Evolutionary conservation across 225 moss, liverwort and hornwort species (phyloP), one percentile per base, ranked within the genome.

Genomic region (Bryum argenteum): DNA sequence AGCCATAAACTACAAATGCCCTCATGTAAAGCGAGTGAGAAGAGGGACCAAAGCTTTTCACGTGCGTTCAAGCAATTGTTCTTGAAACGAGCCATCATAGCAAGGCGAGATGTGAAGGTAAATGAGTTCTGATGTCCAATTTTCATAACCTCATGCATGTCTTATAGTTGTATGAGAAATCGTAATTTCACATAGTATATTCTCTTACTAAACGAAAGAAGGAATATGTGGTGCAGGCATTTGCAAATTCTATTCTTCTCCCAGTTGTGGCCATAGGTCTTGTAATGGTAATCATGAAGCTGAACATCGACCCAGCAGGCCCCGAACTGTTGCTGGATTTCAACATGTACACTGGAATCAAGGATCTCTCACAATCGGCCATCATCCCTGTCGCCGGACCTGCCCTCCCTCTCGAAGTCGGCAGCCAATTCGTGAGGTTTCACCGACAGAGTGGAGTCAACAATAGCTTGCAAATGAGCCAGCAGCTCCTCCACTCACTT

Each of bases 51-150:
- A 66, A 91, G 84, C 68, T 90, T 92, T 51, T 16, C 72, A 59
- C 82, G 81, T 61, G 90, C 93, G 18, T 96, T 89, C 68, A 77
- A 70, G 58, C 86, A 88, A 59, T 78, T 96, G 87, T 80, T 93
- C 61, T 71, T 87, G 77, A 96, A 96, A 77, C 87, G 96, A 22
- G 77, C 75, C 22, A 84, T 89, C 2, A 91, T 96, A 70, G 96
- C 96, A 73, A 88, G 87, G 61, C 91, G 96, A 33, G 96, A 96
- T 79, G 28, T 83, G 58, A 93, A 93, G 90, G 93, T 96, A 71
- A 71, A 11, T 54, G 13, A 43, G 6, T 43, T 68, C 44, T 37
- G 47, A 54, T 13, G 40, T 61, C 18, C 54, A 9, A 5, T 16
- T 10, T 16, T 23, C n/a, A n/a, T n/a, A n/a, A n/a, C n/a, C n/a